phyloP scores from a whole-genome alignment of 371 early-diverging fungal species.

The Mortierella sp. region DNA sequence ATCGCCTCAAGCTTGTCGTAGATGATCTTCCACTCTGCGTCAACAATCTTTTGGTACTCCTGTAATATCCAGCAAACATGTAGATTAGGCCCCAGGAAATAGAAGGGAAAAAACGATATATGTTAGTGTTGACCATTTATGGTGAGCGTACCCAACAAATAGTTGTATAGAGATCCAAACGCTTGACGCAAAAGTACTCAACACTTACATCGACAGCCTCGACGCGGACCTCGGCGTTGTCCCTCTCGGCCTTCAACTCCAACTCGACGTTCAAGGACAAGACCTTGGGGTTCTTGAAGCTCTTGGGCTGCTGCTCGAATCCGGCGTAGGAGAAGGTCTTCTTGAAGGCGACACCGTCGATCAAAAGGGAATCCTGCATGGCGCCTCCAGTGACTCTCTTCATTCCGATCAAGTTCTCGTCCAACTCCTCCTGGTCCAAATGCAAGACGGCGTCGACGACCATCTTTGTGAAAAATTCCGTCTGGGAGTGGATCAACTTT shows the following conservation, averaged over 20 bases:
- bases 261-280: constrained; percentile 98
- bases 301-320: constrained; percentile 99
- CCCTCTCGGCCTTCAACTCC: constrained; percentile 99
- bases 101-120: background rate
- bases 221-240: constrained; percentile 99
- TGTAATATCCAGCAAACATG: constrained; percentile 35
- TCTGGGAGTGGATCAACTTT: constrained; percentile 98
- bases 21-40: constrained; percentile 99
- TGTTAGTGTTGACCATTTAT: background rate
- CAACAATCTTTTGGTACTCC: constrained; percentile 99
- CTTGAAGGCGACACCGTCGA: constrained; percentile 99
- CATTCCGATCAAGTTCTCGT: constrained; percentile 97
- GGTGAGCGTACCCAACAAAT: no score
- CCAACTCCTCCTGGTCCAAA: constrained; percentile 93
- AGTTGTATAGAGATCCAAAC: no score
- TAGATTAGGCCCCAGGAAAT: background rate
- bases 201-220: constrained; percentile 85
- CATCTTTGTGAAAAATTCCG: constrained; percentile 98
- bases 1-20: constrained; percentile 99
- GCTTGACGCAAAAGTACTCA: no score
- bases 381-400: constrained; percentile 99
- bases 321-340: constrained; percentile 99
- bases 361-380: constrained; percentile 97
- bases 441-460: constrained; percentile 97
- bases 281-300: constrained; percentile 95